Base-by-base conservation (phyloP, 176 grass and related monocot species). In the Avena sativa region DNA sequence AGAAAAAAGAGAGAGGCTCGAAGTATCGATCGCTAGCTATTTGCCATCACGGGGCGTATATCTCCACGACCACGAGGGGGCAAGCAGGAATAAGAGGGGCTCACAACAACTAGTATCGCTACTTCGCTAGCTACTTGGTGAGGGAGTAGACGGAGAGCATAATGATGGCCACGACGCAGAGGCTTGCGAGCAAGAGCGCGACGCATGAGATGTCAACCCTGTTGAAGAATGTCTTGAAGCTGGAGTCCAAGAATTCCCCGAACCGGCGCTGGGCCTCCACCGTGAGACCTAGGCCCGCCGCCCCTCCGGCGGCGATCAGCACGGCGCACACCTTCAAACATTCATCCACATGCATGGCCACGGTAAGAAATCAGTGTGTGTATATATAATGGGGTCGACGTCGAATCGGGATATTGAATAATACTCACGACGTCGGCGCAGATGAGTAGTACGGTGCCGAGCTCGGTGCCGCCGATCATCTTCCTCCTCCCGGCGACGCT, bases 131-230 rank as follows among this genome's bases (percentile, higher is more conserved):
- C 58, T 80, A 80, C 38, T 47, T 63, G 58, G 78, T 78, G 60
- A 88, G 60, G 0, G 80, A 76, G 59, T 68, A 52, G 44, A 20
- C 50, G 21, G 86, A 82, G 7, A 88, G 56, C 12, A 68, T 83
- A 20, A 88, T 12, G 5, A 76, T 77, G 79, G 43, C 12, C 1
- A 87, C 48, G 58, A 57, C 3, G 86, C 79, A 82, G 0, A 75
- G n/a, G 16, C 73, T 48, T 5, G 72, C 80, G 3, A 28, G 17
- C 17, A 88, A 20, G 19, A 88, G 30, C 38, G 67, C 67, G 16
- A 13, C 80, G 5, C 80, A 83, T 1, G 86, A 59, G 34, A 63
- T 26, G 59, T 80, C 79, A 26, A 64, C 79, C 59, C 21, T 11
- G 40, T 17, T 47, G 40, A 48, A 30, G 79, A 80, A 65, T 13